Base-by-base conservation (phyloP, 306 rosid genomes). In the Lathyrus sativus region DNA sequence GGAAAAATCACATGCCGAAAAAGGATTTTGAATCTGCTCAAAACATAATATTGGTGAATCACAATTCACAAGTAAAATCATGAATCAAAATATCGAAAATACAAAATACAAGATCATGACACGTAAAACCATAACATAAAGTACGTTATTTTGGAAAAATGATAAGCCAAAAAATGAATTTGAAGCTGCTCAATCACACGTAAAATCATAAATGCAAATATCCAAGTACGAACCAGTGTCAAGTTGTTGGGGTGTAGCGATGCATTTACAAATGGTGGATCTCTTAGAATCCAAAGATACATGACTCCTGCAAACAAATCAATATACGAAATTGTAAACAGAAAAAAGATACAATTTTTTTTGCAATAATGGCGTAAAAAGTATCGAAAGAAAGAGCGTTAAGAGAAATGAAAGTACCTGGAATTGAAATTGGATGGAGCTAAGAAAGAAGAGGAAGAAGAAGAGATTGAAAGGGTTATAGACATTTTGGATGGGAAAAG, bases 221-320 rank as follows among this genome's bases (percentile, higher is more conserved):
- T 53, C 9, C 9, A 13, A 9, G 46, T 64, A 86, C 96, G 86
- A 6, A 86, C 98, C 91, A 6, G 91, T 84, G 70, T 74, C 78
- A 56, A 70, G 78, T 62, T 86, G 89, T 70, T 88, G 89, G 11
- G 90, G 88, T n/a, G 82, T 35, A 5, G 96, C 86, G 63, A 90
- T 83, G 65, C 98, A 93, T 81, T 76, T 90, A n/a, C 83, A 83
- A 66, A 83, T 51, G 78, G 82, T 71, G 59, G 72, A 12, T 13
- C 80, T 61, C 72, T 80, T 93, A 11, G 62, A 75, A 14, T 85
- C 83, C 54, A 90, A 49, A 2, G 87, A 67, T 13, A 85, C 85
- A 41, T 68, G 82, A 48, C 74, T 72, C 84, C 98, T 90, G 79
- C 70, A 66, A 8, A 13, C 53, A 70, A 48, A 64, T 1, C 10